Evolutionary conservation across 1,139 yeast species (phyloP), one percentile per base, ranked within the genome.

Genomic region (Lizanozyma gosingica): DNA sequence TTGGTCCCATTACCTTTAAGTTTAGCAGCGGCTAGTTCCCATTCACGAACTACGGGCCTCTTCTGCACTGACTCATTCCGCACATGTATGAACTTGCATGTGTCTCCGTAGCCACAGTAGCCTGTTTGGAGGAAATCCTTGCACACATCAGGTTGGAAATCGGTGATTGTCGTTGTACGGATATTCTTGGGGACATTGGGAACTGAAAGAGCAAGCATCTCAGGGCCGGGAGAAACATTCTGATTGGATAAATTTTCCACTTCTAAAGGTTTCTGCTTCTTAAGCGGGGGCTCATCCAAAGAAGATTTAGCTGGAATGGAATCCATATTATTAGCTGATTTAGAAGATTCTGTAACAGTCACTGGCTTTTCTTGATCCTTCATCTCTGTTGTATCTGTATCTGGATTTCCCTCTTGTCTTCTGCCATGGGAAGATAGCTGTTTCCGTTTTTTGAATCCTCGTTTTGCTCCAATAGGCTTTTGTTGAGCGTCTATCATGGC

Each of bases 61-160:
- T 82, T 84, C 35, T 81, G 81, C 46, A 75, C 78, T 60, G 83
- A 84, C 56, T 88, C 96, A 48, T 86, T 96, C 56, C 98, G 64
- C 11, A 85, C 76, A 56, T 94, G 98, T 27, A 92, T 60, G 58
- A 94, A 94, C 63, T 92, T 94, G 65, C 99, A 94, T n/a, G 94
- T 83, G 53, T 94, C 98, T 6, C 99, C 99, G 56, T 83, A 94
- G 4, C 97, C 97, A 68, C 98, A 94, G 55, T 80, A 90, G 0
- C 98, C 98, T 0, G 95, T 90, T 50, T 83, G 87, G 45, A 80
- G 76, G 59, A 76, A 94, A 58, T 94, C 97, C 54, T 92, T 94
- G 56, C 98, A 94, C 2, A 94, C 83, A 55, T 92, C 97, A 0
- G 95, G 94, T 54, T 87, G 96, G 56, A 83, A 92, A 54, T 92